phyloP scores from a whole-genome alignment of 768 basidiomycete species.

The Russula compacta region DNA sequence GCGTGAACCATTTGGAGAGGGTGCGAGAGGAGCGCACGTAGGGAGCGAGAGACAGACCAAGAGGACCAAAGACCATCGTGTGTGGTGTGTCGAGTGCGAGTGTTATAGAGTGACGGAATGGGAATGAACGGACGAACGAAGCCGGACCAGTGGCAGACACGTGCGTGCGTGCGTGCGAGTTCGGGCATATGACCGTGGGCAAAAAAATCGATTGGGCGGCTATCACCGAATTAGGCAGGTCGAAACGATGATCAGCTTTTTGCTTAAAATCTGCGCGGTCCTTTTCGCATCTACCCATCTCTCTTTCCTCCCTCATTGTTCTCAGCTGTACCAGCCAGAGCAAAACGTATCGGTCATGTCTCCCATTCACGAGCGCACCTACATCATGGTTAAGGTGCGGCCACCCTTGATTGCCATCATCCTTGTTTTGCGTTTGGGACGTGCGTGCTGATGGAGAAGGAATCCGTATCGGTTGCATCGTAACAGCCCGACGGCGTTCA shows the following conservation, averaged over 20 bases:
- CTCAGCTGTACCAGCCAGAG: slow-evolving; percentile 16
- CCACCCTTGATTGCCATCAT: background rate
- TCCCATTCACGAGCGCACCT: slow-evolving; percentile 69
- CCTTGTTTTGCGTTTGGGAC: background rate
- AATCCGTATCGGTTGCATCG: slow-evolving; percentile 6
- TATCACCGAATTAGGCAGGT: slow-evolving; percentile 16
- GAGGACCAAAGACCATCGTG: slow-evolving; percentile 43
- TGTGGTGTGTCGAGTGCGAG: slow-evolving; percentile 1
- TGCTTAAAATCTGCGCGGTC: slow-evolving; percentile 25
- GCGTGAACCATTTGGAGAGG: slow-evolving; percentile 60
- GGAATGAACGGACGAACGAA: background rate
- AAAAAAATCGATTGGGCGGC: background rate
- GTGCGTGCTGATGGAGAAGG: slow-evolving; percentile 5
- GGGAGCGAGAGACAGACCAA: slow-evolving; percentile 70
- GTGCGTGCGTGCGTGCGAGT: background rate
- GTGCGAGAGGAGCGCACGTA: slow-evolving; percentile 60
- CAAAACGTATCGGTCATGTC: slow-evolving; percentile 43
- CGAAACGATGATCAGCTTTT: slow-evolving; percentile 15
- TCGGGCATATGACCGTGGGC: background rate
- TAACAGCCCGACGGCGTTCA: slow-evolving; percentile 96
- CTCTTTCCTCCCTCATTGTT: slow-evolving; percentile 26
- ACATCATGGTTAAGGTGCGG: slow-evolving; percentile 97
- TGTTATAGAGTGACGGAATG: background rate
- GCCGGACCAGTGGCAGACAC: background rate
- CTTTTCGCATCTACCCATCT: slow-evolving; percentile 20